Conservation (phyloP, 768 basidiomycete species). For the Porpolomopsis calyptriformis region DNA sequence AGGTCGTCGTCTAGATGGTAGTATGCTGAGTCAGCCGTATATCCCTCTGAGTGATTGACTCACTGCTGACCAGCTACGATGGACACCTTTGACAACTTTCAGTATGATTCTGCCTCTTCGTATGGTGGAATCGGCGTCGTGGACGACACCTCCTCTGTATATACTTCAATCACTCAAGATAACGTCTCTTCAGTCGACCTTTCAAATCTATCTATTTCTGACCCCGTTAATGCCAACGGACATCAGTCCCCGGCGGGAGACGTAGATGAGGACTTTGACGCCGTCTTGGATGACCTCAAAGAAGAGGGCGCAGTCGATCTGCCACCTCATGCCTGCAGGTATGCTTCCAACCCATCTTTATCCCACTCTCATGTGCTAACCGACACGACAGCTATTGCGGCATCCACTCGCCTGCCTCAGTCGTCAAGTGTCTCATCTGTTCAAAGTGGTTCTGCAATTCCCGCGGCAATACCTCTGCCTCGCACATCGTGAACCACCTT, state of each 20-base stretch:
- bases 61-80: constrained; percentile 26
- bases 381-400: constrained; percentile 74
- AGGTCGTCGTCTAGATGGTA: not conserved
- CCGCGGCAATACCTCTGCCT: constrained; percentile 93
- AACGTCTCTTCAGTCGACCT: constrained; percentile 54
- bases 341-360: constrained; percentile 11
- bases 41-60: not conserved
- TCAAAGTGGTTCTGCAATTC: constrained; percentile 99
- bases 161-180: constrained; percentile 59
- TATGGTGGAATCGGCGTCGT: constrained; percentile 67
- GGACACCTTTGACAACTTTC: constrained; percentile 81
- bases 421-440: constrained; percentile 89
- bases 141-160: constrained; percentile 74
- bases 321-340: constrained; percentile 96
- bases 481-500: constrained; percentile 98
- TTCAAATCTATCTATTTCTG: constrained; percentile 55
- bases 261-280: constrained; percentile 82
- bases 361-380: constrained; percentile 7
- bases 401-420: constrained; percentile 93
- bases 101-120: constrained; percentile 74
- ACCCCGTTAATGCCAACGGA: constrained; percentile 34
- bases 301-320: constrained; percentile 70
- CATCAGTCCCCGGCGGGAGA: constrained; percentile 23
- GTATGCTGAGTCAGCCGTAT: not conserved
- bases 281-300: constrained; percentile 80